Base-by-base conservation (phyloP, 2,329 filamentous ascomycete genomes). In the Stagonosporopsis vannaccii region DNA sequence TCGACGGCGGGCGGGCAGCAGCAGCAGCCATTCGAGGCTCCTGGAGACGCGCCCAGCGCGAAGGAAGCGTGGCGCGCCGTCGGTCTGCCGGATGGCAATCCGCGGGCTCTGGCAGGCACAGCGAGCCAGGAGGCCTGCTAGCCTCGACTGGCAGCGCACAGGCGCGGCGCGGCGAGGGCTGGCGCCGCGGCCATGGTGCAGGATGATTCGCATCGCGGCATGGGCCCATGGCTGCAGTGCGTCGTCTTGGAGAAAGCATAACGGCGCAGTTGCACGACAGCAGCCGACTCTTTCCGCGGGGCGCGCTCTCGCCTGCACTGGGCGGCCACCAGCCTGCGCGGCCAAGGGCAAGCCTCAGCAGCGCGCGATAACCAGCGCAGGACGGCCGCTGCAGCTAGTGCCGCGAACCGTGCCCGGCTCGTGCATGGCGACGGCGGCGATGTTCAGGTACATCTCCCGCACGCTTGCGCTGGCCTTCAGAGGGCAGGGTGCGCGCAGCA, bases 391-490 rank as follows among this genome's bases (percentile, higher is more conserved):
- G 66, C 65, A 65, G 63, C 62, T 61, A 61, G 52, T 66, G 64
- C 61, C 60, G 60, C 56, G 51, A 58, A 43, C 60, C 60, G 62
- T 52, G 62, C 66, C 58, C 61, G 66, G 63, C 56, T 61, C 62
- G 65, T 62, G 63, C 63, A 53, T 56, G 42, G 36, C 40, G 61
- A 63, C 53, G 60, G 61, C 59, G 58, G 45, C 47, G 62, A 63
- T 56, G 63, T 63, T 65, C 64, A 67, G 63, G 70, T 66, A 66
- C 70, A 70, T 71, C 68, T 68, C 68, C 68, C 67, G 69, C 49
- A 50, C 53, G 43, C 51, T 60, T 53, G 57, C 44, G 22, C 41
- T 54, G 44, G 42, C 39, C 23, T 40, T 46, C 51, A 45, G 49
- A 52, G 46, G 43, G 17, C 42, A 40, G 17, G 36, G 47, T 22